phyloP scores from a whole-genome alignment of 2,329 filamentous ascomycete genomes.

The Hypoxylon rubiginosum region DNA sequence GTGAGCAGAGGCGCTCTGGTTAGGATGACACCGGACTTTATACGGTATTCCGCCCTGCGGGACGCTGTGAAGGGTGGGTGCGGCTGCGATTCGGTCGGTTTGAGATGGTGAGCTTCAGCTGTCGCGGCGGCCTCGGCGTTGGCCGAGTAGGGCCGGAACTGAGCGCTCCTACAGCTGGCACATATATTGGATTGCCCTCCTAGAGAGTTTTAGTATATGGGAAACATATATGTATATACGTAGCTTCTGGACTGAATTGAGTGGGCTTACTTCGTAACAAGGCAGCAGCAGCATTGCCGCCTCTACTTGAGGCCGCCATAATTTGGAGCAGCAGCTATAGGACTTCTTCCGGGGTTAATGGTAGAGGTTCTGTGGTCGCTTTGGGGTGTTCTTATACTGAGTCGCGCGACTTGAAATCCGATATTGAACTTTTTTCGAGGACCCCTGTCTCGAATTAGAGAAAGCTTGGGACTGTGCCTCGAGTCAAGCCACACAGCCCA shows the following conservation, averaged over 20 bases:
- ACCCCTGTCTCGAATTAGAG: slow-evolving; percentile 26
- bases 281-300: slow-evolving; percentile 63
- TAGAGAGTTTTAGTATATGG: slow-evolving; percentile 47
- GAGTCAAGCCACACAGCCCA: slow-evolving; percentile 23
- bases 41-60: slow-evolving; percentile 58
- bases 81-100: slow-evolving; percentile 52
- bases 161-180: slow-evolving; percentile 51
- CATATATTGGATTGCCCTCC: slow-evolving; percentile 55
- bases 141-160: slow-evolving; percentile 54
- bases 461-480: slow-evolving; percentile 5
- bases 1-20: slow-evolving; percentile 91
- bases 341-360: slow-evolving; percentile 38
- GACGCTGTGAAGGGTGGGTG: slow-evolving; percentile 49
- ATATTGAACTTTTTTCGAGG: slow-evolving; percentile 48
- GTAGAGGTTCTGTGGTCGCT: slow-evolving; percentile 29
- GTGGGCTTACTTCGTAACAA: slow-evolving; percentile 64
- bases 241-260: not conserved
- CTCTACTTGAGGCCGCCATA: slow-evolving; percentile 71
- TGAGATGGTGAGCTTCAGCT: slow-evolving; percentile 54
- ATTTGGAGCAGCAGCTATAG: slow-evolving; percentile 39
- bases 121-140: slow-evolving; percentile 53
- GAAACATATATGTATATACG: slow-evolving; percentile 45
- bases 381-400: slow-evolving; percentile 22
- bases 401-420: slow-evolving; percentile 28
- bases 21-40: slow-evolving; percentile 80